Conservation (phyloP, 2,329 filamentous ascomycete genomes). For the Alternaria conjuncta region DNA sequence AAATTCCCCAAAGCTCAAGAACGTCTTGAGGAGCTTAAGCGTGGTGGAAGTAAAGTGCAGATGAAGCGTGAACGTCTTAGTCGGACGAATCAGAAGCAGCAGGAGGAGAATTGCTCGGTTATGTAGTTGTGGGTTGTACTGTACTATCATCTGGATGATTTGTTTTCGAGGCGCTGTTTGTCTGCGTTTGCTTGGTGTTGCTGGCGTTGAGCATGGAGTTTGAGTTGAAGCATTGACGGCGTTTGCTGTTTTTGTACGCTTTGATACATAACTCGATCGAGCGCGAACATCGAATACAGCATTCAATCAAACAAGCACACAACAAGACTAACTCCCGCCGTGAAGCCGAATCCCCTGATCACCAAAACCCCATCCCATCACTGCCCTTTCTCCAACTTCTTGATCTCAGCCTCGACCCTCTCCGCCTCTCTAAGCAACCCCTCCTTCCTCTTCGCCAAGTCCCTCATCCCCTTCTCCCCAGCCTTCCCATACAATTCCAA, state of each 20-base stretch:
- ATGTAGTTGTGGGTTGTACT: conserved; percentile 63
- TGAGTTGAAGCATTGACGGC: background rate
- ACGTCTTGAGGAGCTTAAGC: conserved; percentile 88
- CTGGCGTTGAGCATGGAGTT: background rate
- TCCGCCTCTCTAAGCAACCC: conserved; percentile 26
- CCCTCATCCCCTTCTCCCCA: conserved; percentile 46
- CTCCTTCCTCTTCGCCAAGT: conserved; percentile 50
- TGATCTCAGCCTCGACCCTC: conserved; percentile 10
- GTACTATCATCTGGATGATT: background rate
- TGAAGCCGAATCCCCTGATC: background rate
- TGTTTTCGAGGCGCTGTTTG: background rate
- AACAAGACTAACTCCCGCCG: too few species aligned
- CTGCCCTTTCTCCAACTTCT: conserved; percentile 1
- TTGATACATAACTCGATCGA: too few species aligned
- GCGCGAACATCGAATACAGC: too few species aligned
- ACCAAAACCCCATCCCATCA: background rate
- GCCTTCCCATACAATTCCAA: conserved; percentile 47
- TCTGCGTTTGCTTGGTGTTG: background rate
- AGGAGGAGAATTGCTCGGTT: conserved; percentile 85
- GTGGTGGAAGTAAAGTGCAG: conserved; percentile 73
- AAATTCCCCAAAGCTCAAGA: conserved; percentile 94
- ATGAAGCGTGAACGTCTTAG: conserved; percentile 81
- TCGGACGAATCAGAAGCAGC: conserved; percentile 80
- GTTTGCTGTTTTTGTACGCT: background rate
- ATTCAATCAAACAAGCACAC: too few species aligned